phyloP scores from a whole-genome alignment of 192 early-diverging fungal species.

The Helicostylum pulchrum region DNA sequence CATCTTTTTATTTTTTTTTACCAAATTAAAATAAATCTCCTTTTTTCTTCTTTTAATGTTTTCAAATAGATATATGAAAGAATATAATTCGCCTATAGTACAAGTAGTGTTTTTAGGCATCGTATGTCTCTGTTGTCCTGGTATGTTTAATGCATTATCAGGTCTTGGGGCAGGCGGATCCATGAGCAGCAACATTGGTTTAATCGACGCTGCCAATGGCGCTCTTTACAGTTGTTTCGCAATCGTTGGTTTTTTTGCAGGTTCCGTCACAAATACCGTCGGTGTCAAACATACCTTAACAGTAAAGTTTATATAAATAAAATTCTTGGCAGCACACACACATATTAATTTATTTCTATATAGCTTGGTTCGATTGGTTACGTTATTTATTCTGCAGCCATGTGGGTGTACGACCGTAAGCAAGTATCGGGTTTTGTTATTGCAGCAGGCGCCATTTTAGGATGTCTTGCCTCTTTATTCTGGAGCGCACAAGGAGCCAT shows the following conservation, averaged over 20 bases:
- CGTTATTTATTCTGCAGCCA: constrained; percentile 69
- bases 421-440: constrained; percentile 58
- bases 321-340: background rate
- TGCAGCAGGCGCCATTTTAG: constrained; percentile 71
- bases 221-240: constrained; percentile 73
- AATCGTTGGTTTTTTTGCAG: constrained; percentile 40
- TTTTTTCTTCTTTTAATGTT: background rate
- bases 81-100: constrained; percentile 57
- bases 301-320: constrained; percentile 5
- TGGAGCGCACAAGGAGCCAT: constrained; percentile 78
- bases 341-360: constrained; percentile 33
- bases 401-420: constrained; percentile 49
- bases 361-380: constrained; percentile 61
- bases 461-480: constrained; percentile 69
- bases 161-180: constrained; percentile 32
- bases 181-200: constrained; percentile 23
- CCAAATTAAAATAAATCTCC: background rate
- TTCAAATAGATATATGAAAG: background rate
- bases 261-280: constrained; percentile 29
- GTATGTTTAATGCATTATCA: constrained; percentile 72
- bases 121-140: constrained; percentile 75
- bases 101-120: constrained; percentile 71
- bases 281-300: constrained; percentile 26
- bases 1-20: background rate
- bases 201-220: constrained; percentile 54